Conservation (phyloP, 2,329 filamentous ascomycete genomes). For the Pseudogymnoascus sp. region DNA sequence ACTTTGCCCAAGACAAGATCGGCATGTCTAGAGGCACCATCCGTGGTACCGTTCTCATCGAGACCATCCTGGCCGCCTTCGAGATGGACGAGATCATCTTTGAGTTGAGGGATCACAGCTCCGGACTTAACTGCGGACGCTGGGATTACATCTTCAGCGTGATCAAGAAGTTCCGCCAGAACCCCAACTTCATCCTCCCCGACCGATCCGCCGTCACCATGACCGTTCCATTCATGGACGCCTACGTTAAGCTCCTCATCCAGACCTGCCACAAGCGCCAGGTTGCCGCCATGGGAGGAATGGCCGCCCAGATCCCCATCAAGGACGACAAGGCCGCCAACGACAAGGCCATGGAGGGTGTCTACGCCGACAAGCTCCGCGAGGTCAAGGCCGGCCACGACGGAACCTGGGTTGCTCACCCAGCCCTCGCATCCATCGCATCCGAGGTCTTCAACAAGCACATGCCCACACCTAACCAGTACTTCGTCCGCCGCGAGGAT, state of each 20-base stretch:
- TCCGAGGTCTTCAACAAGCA: conserved; percentile 92
- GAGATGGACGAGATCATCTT: conserved; percentile 99
- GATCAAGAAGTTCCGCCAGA: conserved; percentile 98
- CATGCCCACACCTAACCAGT: conserved; percentile 98
- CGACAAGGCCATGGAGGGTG: conserved; percentile 86
- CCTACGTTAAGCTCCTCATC: conserved; percentile 94
- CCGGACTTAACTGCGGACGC: conserved; percentile 93
- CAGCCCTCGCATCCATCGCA: conserved; percentile 79
- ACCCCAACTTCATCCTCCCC: conserved; percentile 85
- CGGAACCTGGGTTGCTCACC: conserved; percentile 94
- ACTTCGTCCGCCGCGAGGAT: conserved; percentile 83
- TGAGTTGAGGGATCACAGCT: conserved; percentile 91
- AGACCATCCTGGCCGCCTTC: conserved; percentile 95
- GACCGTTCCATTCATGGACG: conserved; percentile 97
- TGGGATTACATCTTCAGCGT: conserved; percentile 99
- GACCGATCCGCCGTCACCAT: conserved; percentile 89
- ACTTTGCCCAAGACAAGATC: conserved; percentile 87
- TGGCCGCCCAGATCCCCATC: conserved; percentile 98
- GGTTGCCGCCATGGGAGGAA: conserved; percentile 98
- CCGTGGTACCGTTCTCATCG: conserved; percentile 89
- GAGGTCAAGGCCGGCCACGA: conserved; percentile 94
- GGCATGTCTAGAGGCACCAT: conserved; percentile 86
- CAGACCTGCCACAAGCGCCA: conserved; percentile 95
- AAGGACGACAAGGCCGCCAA: conserved; percentile 89
- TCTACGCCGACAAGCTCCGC: conserved; percentile 90